Evolutionary conservation across 1,284 basidiomycete genomes (phyloP).

Genomic region (Bondarzewia mesenterica): DNA sequence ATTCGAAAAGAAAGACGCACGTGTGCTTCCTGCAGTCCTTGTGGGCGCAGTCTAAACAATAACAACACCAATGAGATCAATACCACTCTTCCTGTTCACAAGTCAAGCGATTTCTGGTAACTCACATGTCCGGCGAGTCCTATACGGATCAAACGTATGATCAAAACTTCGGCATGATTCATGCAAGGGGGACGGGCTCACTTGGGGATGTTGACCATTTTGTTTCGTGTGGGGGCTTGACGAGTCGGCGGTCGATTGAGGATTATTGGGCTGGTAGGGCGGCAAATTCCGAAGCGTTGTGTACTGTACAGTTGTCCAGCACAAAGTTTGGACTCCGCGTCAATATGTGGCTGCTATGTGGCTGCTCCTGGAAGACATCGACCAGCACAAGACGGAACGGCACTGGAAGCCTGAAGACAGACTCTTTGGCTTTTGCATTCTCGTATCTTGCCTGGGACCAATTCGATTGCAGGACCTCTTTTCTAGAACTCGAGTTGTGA

Average conservation of each 20-base stretch:
- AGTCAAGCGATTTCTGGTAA: conserved; percentile 6
- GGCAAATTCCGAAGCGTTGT: conserved; percentile 8
- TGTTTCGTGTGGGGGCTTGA: conserved; percentile 17
- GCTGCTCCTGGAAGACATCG: neutral
- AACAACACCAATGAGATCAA: conserved; percentile 1
- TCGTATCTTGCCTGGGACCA: too few relatives aligned
- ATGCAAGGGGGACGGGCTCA: too few relatives aligned
- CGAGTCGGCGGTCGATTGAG: neutral
- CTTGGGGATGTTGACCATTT: conserved; percentile 93
- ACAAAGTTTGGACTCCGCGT: conserved; percentile 8
- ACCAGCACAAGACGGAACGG: too few relatives aligned
- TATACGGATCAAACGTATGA: conserved; percentile 21
- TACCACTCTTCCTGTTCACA: neutral
- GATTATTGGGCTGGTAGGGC: neutral
- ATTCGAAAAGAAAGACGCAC: conserved; percentile 37
- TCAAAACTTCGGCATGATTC: conserved; percentile 14
- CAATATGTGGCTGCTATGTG: neutral
- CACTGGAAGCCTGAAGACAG: too few relatives aligned
- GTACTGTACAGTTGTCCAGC: conserved; percentile 8
- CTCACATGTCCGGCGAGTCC: conserved; percentile 83
- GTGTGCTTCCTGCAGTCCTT: conserved; percentile 99
- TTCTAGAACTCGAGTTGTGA: too few relatives aligned
- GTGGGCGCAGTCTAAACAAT: conserved; percentile 86
- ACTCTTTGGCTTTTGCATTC: too few relatives aligned
- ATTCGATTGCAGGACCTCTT: too few relatives aligned